Base-by-base conservation (phyloP, 805 yeast species). In the Ascoidea rubescens region DNA sequence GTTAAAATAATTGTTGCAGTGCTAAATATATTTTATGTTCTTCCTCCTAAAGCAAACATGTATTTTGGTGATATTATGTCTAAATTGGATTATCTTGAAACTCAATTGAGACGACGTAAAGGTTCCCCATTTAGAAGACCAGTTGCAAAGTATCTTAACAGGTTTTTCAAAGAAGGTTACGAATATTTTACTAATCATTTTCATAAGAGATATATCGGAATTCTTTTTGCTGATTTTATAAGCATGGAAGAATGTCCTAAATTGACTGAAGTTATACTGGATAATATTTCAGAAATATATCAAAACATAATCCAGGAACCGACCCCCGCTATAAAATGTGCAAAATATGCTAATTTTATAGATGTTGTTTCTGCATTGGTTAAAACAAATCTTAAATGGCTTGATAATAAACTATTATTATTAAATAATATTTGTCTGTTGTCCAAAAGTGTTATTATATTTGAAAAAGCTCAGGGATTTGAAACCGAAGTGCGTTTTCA, bases 1-100 rank as follows among this genome's bases (percentile, higher is more conserved):
- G 85, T 95, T 10, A 84, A 86, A 60, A 85, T 93, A 46, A 88
- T 91, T 47, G 86, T 84, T 57, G 96, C 96, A 0, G 87, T 93
- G 54, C 72, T 93, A 59, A 88, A 91, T 59, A 87, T 93, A 46
- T 93, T 93, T 70, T 96, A 95, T 62, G 70, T 89, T 56, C 69
- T 93, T 32, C 99, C 99, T 0, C 81, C 96, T 1, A 86, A 87
- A 56, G 99, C 99, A 0, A 84, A 80, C 64, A 84, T 91, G 21
- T 93, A 88, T 61, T 80, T 93, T 80, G 91, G 87, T 50, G 96
- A 89, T 58, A 74, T 93, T 52, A 75, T 91, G 59, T 75, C 74
- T 51, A 84, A 90, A 4, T 74, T 93, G 52, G 77, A 84, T 56
- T 80, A 79, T 55, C 69, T 93, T 59, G 99, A 95, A 65, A 80